phyloP scores from a whole-genome alignment of 2,329 filamentous ascomycete species.

The Sarocladium kiliense region DNA sequence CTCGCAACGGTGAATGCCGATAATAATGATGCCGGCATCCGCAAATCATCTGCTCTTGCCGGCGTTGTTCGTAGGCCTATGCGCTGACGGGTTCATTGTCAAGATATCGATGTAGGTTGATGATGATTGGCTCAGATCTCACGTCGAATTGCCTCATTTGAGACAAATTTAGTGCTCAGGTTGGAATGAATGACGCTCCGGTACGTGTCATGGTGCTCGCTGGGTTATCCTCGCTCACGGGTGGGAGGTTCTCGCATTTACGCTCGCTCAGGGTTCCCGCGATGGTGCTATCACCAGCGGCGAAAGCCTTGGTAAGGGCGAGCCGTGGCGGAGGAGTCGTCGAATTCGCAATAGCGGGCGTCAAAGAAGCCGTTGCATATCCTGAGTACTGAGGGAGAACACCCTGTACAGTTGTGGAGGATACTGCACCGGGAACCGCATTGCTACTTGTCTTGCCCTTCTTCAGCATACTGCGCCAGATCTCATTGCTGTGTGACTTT shows the following conservation, averaged over 20 bases:
- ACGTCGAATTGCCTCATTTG: not conserved
- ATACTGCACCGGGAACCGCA: slow-evolving; percentile 42
- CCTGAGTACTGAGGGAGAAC: slow-evolving; percentile 48
- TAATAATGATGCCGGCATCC: not conserved
- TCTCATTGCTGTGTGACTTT: slow-evolving; percentile 25
- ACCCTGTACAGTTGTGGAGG: slow-evolving; percentile 49
- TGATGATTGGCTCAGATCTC: not conserved
- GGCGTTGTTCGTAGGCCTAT: not conserved
- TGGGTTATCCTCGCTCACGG: slow-evolving; percentile 17
- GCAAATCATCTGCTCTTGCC: not conserved
- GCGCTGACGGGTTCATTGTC: not conserved
- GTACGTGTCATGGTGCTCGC: not conserved
- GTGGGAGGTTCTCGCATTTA: slow-evolving; percentile 35
- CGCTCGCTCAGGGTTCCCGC: slow-evolving; percentile 12
- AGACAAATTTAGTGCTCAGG: not conserved
- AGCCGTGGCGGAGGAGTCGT: slow-evolving; percentile 26
- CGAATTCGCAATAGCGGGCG: slow-evolving; percentile 35
- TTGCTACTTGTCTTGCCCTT: slow-evolving; percentile 44
- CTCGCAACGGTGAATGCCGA: not conserved
- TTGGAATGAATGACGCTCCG: not conserved
- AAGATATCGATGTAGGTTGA: slow-evolving; percentile 5
- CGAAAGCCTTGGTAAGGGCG: slow-evolving; percentile 21
- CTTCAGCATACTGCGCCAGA: slow-evolving; percentile 47
- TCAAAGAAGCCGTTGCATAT: slow-evolving; percentile 45
- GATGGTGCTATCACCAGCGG: slow-evolving; percentile 16